Conservation (phyloP, 495 filamentous ascomycete genomes). For the Neurospora tetrasperma region DNA sequence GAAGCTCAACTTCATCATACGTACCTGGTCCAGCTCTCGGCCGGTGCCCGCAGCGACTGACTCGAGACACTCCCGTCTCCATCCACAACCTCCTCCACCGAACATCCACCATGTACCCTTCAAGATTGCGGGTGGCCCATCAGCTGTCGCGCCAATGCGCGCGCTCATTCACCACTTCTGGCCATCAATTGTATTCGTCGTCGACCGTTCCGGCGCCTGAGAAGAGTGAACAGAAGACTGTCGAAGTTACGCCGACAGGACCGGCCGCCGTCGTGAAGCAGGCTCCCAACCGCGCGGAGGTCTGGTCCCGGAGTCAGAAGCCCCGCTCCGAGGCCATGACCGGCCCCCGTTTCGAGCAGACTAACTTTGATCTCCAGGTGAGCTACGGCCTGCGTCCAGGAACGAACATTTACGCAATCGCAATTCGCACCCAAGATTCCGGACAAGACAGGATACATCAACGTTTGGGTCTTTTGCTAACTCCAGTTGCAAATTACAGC, state of each 20-base stretch:
- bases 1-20: not conserved
- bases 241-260: not conserved
- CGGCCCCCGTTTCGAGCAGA: slow-evolving; percentile 95
- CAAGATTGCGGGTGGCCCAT: slow-evolving; percentile 37
- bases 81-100: slow-evolving; percentile 20
- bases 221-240: slow-evolving; percentile 20
- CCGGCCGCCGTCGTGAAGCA: slow-evolving; percentile 56
- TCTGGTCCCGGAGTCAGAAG: slow-evolving; percentile 79
- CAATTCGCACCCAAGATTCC: not conserved
- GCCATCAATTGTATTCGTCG: slow-evolving; percentile 26
- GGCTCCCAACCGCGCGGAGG: slow-evolving; percentile 71
- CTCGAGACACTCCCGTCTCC: slow-evolving; percentile 11
- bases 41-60: slow-evolving; percentile 5
- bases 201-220: slow-evolving; percentile 24
- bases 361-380: slow-evolving; percentile 82
- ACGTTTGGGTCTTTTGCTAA: not conserved
- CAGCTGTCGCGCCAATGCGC: slow-evolving; percentile 19
- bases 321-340: slow-evolving; percentile 73
- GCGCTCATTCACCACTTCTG: slow-evolving; percentile 26
- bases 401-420: not conserved
- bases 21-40: slow-evolving; percentile 5
- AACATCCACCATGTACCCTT: slow-evolving; percentile 43
- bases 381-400: slow-evolving; percentile 19
- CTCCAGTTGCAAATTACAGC: slow-evolving; percentile 39
- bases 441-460: not conserved